Evolutionary conservation across 2,329 filamentous ascomycete species (phyloP), one percentile per base, ranked within the genome.

Genomic region (Lecanicillium sp.): DNA sequence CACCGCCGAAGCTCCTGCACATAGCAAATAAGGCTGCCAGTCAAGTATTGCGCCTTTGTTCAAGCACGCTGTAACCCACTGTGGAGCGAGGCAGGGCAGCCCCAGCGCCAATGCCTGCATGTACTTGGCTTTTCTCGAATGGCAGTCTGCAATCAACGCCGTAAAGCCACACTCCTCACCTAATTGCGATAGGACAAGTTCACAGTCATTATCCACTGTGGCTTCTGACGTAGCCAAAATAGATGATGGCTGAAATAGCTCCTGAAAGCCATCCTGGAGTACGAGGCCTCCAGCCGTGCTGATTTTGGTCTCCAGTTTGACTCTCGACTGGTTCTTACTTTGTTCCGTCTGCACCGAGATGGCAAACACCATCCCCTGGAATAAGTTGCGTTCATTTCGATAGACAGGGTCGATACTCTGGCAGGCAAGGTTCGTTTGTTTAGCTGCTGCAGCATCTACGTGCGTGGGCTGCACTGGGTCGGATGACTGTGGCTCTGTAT

Each of bases 51-150:
- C 55, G 5, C 69, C 66, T 22, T 76, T 75, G 1, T 69, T 59
- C 3, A 90, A 59, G 45, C 86, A 95, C 36, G 84, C 74, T 18
- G 76, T 71, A 34, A 94, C 67, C 90, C 92, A 98, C 39, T 81
- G 80, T 5, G 79, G 74, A 5, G 87, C 83, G 2, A 98, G 69
- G 52, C 89, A 95, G 0, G 92, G 92, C 0, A 98, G 63, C 1
- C 87, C 87, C 1, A 98, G 74, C 0, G 92, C 89, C 3, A 98
- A 74, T 0, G 92, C 92, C 62, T 97, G 89, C 71, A 97, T 85
- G 58, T 92, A 96, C 57, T 97, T 98, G 36, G 81, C 77, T 46
- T 87, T 88, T 33, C 90, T 79, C 6, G 85, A 92, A 57, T 95
- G 84, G 4, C 78, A 76, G 53, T 97, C 87, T 0, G 89, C 83